Percentiles rank a stretch among this genome's conserved stretches.
Conservation (phyloP, 108 stramenopile species). For the Nitzschia palea region DNA sequence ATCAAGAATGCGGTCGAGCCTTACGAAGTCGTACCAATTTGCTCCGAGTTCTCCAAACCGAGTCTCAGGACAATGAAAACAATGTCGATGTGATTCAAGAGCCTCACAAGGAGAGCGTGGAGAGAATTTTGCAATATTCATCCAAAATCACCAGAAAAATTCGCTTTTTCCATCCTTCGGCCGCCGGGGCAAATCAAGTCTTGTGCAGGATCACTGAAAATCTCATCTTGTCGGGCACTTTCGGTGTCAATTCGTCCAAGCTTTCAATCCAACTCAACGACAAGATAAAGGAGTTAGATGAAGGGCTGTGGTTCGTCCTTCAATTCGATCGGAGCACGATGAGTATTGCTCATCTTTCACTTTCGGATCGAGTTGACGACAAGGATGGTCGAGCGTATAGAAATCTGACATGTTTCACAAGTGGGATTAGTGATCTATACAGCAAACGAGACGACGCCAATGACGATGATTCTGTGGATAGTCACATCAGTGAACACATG, state of each 20-base stretch:
- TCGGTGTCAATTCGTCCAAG: constrained; percentile 43
- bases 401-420: constrained; percentile 63
- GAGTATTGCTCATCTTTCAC: constrained; percentile 50
- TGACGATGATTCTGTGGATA: constrained; percentile 45
- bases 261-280: constrained; percentile 37
- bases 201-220: constrained; percentile 43
- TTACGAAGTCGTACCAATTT: constrained; percentile 61
- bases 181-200: constrained; percentile 45
- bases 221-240: constrained; percentile 45
- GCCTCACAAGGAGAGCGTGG: constrained; percentile 44
- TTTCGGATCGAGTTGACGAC: constrained; percentile 20
- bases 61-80: not conserved
- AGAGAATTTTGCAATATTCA: constrained; percentile 62
- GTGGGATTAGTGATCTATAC: constrained; percentile 68
- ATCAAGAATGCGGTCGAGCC: constrained; percentile 74
- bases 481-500: constrained; percentile 53
- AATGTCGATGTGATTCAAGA: constrained; percentile 1
- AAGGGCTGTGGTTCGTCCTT: constrained; percentile 68
- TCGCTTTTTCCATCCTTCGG: constrained; percentile 51
- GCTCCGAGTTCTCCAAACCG: constrained; percentile 32
- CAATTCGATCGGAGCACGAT: constrained; percentile 63
- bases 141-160: constrained; percentile 46
- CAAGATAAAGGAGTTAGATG: constrained; percentile 31
- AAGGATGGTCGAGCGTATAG: constrained; percentile 25
- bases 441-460: constrained; percentile 55